Base-by-base conservation (phyloP, 257 asterid species). In the Salvia miltiorrhiza region DNA sequence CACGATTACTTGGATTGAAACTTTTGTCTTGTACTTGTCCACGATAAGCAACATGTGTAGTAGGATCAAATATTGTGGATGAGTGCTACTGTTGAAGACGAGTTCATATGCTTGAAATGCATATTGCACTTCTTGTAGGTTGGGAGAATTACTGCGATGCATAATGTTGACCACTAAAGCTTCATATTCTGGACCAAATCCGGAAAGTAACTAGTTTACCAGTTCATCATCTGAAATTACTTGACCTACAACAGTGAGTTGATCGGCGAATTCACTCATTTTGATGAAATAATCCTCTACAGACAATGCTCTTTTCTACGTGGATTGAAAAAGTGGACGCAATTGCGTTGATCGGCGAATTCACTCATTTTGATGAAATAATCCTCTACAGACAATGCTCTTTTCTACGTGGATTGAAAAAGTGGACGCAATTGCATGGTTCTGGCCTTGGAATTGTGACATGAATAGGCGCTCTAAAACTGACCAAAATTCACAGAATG, bases 11-110 rank as follows among this genome's bases (percentile, higher is more conserved):
- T 26, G 30, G 30, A 26, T 26, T 26, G 30, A 26, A 26, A 26
- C n/a, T n/a, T n/a, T n/a, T n/a, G n/a, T 1, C 30, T 26, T 4
- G 1, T 26, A 1, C 30, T 26, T 26, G 30, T 1, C 9, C 53
- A 0, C 23, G 0, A 11, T 47, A 11, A n/a, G 53, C 53, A 16
- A 16, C 11, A n/a, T 14, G 3, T 2, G 53, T 10, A 47, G 0
- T 0, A 0, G 52, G 9, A n/a, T 0, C 9, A 5, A n/a, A 1
- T 0, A 5, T 0, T 1, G 10, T 14, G 0, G 7, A 43, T 5
- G 7, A 12, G 49, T 43, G 17, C 5, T 47, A 4, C 4, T n/a
- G 23, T 1, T 47, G 30, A 47, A 16, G 53, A 16, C 21, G 23
- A 3, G 17, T 47, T 47, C 53, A 47, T 47, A 47, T 1, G 23